A percentile compares a stretch with the other conserved stretches of the same genome.
Evolutionary conservation across 2,329 filamentous ascomycete species (phyloP).

Genomic region (Talaromyces sp.): DNA sequence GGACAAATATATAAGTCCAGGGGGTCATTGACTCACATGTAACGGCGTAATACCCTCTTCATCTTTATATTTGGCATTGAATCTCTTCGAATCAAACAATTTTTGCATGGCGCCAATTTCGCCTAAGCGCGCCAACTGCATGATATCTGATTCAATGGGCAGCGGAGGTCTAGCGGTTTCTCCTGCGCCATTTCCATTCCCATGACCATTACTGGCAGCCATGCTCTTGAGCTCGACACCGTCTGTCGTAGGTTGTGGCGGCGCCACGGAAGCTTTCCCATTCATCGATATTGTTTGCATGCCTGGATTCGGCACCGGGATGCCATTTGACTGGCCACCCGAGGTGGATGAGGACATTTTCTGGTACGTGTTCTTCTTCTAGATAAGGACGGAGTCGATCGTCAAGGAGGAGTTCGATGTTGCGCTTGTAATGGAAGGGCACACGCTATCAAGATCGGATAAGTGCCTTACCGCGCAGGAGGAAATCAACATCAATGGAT

Average conservation of each 20-base stretch:
- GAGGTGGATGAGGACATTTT: constrained; percentile 7
- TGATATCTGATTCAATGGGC: constrained; percentile 71
- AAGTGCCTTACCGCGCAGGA: background rate
- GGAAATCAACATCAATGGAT: background rate
- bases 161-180: constrained; percentile 30
- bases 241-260: constrained; percentile 33
- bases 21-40: constrained; percentile 59
- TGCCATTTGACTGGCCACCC: constrained; percentile 10
- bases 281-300: constrained; percentile 15
- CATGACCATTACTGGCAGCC: constrained; percentile 19
- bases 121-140: constrained; percentile 88
- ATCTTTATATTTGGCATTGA: constrained; percentile 77
- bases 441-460: background rate
- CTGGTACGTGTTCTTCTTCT: background rate
- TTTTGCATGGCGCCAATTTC: constrained; percentile 84
- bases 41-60: constrained; percentile 92
- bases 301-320: constrained; percentile 21
- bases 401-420: background rate
- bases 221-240: constrained; percentile 42
- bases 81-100: constrained; percentile 79
- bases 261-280: constrained; percentile 31
- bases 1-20: background rate
- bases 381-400: background rate
- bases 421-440: background rate
- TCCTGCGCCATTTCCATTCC: constrained; percentile 20